Evolutionary conservation across 139 green algal species (phyloP), one percentile per base, ranked within the genome.

Genomic region (Coccomyxa sp.): DNA sequence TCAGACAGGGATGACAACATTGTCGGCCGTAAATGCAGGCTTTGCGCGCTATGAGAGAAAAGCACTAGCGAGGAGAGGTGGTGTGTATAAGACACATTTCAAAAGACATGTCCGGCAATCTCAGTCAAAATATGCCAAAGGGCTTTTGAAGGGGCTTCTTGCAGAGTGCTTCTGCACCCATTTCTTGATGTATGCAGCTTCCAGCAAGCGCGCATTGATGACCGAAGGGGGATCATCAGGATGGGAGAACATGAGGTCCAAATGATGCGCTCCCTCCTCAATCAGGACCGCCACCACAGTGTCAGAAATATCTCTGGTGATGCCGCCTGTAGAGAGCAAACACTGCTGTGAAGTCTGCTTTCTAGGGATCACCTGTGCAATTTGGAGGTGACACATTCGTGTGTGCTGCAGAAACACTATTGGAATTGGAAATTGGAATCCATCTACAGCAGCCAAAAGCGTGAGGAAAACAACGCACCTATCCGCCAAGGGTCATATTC

Each of bases 401-500:
- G 25, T 1, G n/a, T 71, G 16, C 63, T 71, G 63, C 63, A 71
- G 63, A 27, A 27, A 18, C 66, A 75, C 4, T 13, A 1, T 51
- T 51, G 7, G 38, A 51, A 51, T 3, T 51, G 38, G 3, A 51
- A 7, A 51, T 7, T 51, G 3, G 38, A 51, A 11, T 51, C 7
- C 7, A 51, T 51, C 38, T 51, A 3, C 38, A 51, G 38, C 38
- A 51, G 38, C 38, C 38, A 51, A 51, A 51, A 51, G 38, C 7
- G 38, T 51, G 7, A 51, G 38, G 38, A 7, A 51, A 7, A 51
- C 38, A 25, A 13, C 31, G 4, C 0, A 80, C 76, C 76, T 59
- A 60, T 85, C 27, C 76, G 88, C 94, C 94, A 97, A 11, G 95
- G 95, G 89, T 98, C 95, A 0, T 95, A 88, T 68, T 92, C 81